phyloP scores from a whole-genome alignment of 164 flowering plant genomes.

The Stephania cephalantha region DNA sequence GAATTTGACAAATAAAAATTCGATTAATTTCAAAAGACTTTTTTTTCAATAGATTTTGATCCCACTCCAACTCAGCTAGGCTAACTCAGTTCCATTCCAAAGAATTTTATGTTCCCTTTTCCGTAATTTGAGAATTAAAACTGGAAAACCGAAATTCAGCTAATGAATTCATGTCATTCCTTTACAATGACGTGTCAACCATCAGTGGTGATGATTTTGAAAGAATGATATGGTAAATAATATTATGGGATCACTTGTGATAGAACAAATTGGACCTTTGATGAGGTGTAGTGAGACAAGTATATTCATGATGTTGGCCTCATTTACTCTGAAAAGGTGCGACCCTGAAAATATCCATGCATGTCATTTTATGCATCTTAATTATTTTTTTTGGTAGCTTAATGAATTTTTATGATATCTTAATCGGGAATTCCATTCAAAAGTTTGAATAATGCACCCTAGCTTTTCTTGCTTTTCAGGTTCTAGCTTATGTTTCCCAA shows the following conservation, averaged over 20 bases:
- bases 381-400: no score
- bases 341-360: background rate
- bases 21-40: no score
- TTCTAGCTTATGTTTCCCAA: constrained; percentile 95
- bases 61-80: no score
- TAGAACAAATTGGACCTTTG: background rate
- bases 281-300: background rate
- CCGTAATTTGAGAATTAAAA: no score
- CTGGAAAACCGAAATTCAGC: no score
- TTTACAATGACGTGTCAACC: background rate
- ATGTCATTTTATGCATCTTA: background rate
- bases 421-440: background rate
- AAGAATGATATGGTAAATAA: no score
- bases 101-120: no score
- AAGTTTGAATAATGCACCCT: constrained; percentile 4
- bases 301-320: background rate
- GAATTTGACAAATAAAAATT: no score
- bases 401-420: no score
- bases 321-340: background rate
- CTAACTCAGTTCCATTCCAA: no score
- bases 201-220: background rate
- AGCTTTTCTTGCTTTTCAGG: constrained; percentile 37
- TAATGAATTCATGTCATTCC: no score
- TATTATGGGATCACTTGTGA: background rate
- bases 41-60: no score